Conservation (phyloP, 805 yeast species). For the Candida jianshihensis region DNA sequence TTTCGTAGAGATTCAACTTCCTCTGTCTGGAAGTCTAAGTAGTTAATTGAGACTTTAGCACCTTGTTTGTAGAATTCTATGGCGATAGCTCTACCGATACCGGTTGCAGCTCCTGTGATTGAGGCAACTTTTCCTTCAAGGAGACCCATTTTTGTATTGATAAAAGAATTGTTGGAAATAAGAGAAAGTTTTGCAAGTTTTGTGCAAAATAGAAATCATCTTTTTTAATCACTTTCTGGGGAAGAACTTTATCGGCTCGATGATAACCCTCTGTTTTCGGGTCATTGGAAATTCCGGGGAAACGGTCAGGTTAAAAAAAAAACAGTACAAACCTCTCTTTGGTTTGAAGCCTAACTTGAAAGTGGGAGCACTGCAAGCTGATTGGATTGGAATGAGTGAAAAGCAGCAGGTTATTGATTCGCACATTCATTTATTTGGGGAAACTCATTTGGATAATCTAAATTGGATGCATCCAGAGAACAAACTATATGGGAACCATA, state of each 20-base stretch:
- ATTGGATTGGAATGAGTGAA: too few species aligned
- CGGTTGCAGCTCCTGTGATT: constrained; percentile 40
- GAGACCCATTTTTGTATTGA: constrained; percentile 3
- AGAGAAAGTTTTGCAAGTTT: too few species aligned
- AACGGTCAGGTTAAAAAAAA: too few species aligned
- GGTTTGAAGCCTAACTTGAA: too few species aligned
- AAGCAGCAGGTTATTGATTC: constrained; percentile 13
- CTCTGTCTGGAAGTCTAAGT: constrained; percentile 18
- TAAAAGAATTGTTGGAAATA: too few species aligned
- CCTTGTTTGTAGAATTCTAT: constrained; percentile 35
- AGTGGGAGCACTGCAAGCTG: too few species aligned
- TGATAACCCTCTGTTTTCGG: too few species aligned
- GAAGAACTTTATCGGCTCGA: too few species aligned
- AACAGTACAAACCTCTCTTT: too few species aligned
- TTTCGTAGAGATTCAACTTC: constrained; percentile 12
- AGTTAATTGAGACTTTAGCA: constrained; percentile 34
- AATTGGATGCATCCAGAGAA: constrained; percentile 12
- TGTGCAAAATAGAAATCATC: too few species aligned
- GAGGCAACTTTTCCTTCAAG: constrained; percentile 31
- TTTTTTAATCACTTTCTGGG: too few species aligned
- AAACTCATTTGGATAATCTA: constrained; percentile 7
- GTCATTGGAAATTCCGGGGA: too few species aligned
- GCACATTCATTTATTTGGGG: constrained; percentile 15
- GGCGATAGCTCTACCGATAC: constrained; percentile 40
- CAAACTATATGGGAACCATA: constrained; percentile 6